Evolutionary conservation across 2,329 filamentous ascomycete genomes (phyloP), one percentile per base, ranked within the genome.

Genomic region (Microsporum audouinii): DNA sequence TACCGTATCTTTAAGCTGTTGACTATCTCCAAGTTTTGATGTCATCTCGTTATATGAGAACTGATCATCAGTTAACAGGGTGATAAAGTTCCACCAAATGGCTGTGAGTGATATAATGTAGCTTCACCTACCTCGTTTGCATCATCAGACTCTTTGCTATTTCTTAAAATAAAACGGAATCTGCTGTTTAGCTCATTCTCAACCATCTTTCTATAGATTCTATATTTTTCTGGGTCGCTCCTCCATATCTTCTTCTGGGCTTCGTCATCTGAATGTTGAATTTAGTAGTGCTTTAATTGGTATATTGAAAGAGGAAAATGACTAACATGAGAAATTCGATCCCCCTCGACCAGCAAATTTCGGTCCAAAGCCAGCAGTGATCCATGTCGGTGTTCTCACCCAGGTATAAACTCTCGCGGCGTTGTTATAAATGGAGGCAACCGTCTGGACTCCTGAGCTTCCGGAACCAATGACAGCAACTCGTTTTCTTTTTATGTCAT

Each of bases 371-470:
- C 47, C 65, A 81, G 73, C 62, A 81, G 85, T 83, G 33, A 88
- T 83, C 86, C 86, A 89, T 0, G 86, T 88, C 36, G 77, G 80
- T 65, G 81, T 85, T 7, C 86, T 77, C 0, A 80, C 83, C 64
- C 87, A 88, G 70, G 87, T 83, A 64, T 88, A 83, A 0, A 88
- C 73, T 1, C 76, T 80, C 0, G 64, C 65, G 6, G 71, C 74
- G 4, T 73, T 65, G 5, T 71, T 72, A 59, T 77, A 74, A 47
- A 77, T 69, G 0, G 71, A 72, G 0, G 75, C 74, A 7, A 77
- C 67, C 1, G 74, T 71, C 38, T 86, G 84, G 31, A 86, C 79
- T 0, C 83, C 84, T 4, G 79, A 82, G 3, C 83, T 82, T 57
- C 63, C 73, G 38, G 65, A 68, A 2, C 69, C 70, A 38, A 72